These are phyloP conservation scores for Mycotypha africana DNA, from an alignment of 371 early-diverging fungal species.

Conservation along the genomic window DNA sequence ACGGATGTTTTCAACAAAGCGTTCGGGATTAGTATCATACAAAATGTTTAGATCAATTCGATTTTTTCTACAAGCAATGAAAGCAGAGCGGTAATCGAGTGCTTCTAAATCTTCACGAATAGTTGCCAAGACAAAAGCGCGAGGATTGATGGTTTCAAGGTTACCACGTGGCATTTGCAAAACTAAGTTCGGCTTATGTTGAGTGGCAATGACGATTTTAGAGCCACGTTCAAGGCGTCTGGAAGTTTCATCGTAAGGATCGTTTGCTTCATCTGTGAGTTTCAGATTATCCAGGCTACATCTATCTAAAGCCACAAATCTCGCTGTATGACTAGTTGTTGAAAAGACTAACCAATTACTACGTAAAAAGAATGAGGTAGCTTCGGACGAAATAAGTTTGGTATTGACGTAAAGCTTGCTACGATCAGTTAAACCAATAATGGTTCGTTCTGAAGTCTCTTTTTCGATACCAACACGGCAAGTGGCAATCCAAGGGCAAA, in stretches of 20 bases:
- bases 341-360: slow-evolving; percentile 79
- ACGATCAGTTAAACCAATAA: slow-evolving; percentile 74
- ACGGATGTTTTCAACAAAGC: slow-evolving; percentile 62
- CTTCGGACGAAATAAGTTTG: slow-evolving; percentile 63
- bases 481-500: slow-evolving; percentile 68
- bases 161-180: slow-evolving; percentile 98
- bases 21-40: slow-evolving; percentile 68
- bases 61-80: slow-evolving; percentile 82
- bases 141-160: slow-evolving; percentile 91
- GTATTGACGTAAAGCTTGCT: slow-evolving; percentile 78
- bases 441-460: slow-evolving; percentile 28
- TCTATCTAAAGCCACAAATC: slow-evolving; percentile 62
- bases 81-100: slow-evolving; percentile 75
- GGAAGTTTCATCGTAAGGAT: slow-evolving; percentile 66
- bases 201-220: slow-evolving; percentile 73
- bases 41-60: slow-evolving; percentile 91
- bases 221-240: slow-evolving; percentile 91
- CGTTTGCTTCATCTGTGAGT: slow-evolving; percentile 42
- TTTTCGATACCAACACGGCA: slow-evolving; percentile 37
- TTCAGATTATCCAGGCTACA: slow-evolving; percentile 33
- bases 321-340: slow-evolving; percentile 77
- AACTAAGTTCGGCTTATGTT: slow-evolving; percentile 67
- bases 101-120: slow-evolving; percentile 69
- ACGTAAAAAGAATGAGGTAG: slow-evolving; percentile 86
- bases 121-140: slow-evolving; percentile 82